Evolutionary conservation across 1,284 basidiomycete species (phyloP), one percentile per base, ranked within the genome.

Genomic region (Heliocybe sulcata): DNA sequence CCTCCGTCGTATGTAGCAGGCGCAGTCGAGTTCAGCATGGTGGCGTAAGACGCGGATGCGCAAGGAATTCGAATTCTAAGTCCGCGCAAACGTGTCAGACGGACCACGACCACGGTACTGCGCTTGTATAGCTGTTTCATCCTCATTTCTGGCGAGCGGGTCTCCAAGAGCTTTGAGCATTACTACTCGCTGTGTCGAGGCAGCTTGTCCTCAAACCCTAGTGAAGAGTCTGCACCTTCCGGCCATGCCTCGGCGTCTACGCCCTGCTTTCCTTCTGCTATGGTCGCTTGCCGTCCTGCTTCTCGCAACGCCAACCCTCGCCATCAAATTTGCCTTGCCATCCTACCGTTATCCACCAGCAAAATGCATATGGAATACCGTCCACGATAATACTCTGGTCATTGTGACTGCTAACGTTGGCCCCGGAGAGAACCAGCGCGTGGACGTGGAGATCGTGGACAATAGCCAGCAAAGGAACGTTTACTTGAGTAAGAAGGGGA

Each of bases 401-500:
- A 92, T 99, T 61, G 92, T 98, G 61, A 98, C 96, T 0, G 93
- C 94, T 55, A 96, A 96, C 66, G 85, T 94, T 35, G 83, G 86
- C 0, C 77, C 85, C 0, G 87, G 87, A 1, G 73, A 70, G 1
- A 77, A 79, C 57, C 92, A 94, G 71, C 81, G 92, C 20, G 78
- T 98, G 42, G 96, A 99, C 74, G 81, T 99, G 59, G 92, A 97
- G 67, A 94, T 99, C 59, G 74, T 98, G 54, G 97, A 99, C 72
- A 92, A 93, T 11, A 89, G 86, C 53, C 77, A 87, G 49, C 83
- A 89, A 67, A 85, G 86, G 66, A 98, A 98, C 69, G 83, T 96
- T 19, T 99, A 98, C 70, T 77, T 98, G 61, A 86, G 82, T 66
- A 98, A 98, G 76, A 87, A 79, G 70, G 84, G 83, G 54, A 90